phyloP scores from a whole-genome alignment of 352 stramenopile species.

The Phytophthora sp. region DNA sequence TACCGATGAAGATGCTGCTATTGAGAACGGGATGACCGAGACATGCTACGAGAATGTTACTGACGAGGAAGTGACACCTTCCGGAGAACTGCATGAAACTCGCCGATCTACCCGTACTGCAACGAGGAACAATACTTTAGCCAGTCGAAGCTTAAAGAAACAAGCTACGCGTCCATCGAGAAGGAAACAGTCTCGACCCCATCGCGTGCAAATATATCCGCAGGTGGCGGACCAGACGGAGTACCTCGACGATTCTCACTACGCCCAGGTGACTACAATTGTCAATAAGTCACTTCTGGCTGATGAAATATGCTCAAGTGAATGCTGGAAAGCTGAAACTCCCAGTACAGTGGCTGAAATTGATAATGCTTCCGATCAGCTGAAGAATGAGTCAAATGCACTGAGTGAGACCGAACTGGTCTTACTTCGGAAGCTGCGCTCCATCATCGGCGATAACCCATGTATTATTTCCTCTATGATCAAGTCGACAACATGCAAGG shows the following conservation, averaged over 20 bases:
- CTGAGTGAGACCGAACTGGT: slow-evolving; percentile 49
- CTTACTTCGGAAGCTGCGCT: slow-evolving; percentile 60
- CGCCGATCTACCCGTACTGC: slow-evolving; percentile 63
- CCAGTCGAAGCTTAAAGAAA: slow-evolving; percentile 56
- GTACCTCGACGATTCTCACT: slow-evolving; percentile 72
- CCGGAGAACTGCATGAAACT: slow-evolving; percentile 38
- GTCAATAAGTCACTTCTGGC: slow-evolving; percentile 48
- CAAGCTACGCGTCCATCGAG: slow-evolving; percentile 31
- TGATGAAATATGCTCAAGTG: slow-evolving; percentile 41
- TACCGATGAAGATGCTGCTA: slow-evolving; percentile 22
- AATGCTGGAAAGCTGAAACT: slow-evolving; percentile 48
- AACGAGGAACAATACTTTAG: slow-evolving; percentile 63
- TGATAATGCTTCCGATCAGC: neutral
- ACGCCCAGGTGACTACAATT: slow-evolving; percentile 43
- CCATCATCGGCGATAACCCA: slow-evolving; percentile 64
- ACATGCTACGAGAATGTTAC: slow-evolving; percentile 24
- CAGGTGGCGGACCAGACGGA: slow-evolving; percentile 59
- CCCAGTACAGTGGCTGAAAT: neutral
- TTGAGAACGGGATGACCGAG: slow-evolving; percentile 14
- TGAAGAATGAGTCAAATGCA: slow-evolving; percentile 8
- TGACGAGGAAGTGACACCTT: slow-evolving; percentile 22
- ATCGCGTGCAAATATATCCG: slow-evolving; percentile 35
- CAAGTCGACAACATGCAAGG: slow-evolving; percentile 60
- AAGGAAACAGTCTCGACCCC: slow-evolving; percentile 30
- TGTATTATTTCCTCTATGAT: slow-evolving; percentile 72